A percentile compares a stretch with the other conserved stretches of the same genome.
phyloP scores from a whole-genome alignment of 2,329 filamentous ascomycete genomes.

The Xylariaceae sp. region DNA sequence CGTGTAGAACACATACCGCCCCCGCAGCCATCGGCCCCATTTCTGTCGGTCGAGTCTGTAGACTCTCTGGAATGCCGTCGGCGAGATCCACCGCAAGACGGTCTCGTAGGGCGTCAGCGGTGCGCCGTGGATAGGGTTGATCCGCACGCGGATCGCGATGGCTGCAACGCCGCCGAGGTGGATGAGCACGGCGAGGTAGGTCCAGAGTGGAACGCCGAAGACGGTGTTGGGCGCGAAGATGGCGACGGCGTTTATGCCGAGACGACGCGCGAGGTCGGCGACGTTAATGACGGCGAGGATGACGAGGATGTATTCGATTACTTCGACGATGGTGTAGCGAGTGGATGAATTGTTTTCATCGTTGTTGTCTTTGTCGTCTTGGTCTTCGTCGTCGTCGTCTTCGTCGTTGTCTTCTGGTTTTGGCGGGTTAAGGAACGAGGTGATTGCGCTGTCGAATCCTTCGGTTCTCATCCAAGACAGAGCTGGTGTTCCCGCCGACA shows the following conservation, averaged over 20 bases:
- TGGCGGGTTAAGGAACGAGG: neutral
- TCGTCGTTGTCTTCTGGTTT: neutral
- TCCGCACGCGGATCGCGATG: neutral
- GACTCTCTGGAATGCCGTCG: neutral
- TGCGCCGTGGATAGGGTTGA: too few relatives aligned
- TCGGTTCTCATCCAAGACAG: neutral
- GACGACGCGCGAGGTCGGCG: constrained; percentile 23
- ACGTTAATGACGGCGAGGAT: constrained; percentile 26
- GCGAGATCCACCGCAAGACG: neutral
- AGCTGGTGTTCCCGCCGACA: neutral
- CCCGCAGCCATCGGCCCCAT: neutral
- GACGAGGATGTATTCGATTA: constrained; percentile 23
- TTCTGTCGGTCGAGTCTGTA: neutral
- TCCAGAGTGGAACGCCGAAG: constrained; percentile 27
- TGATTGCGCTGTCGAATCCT: neutral
- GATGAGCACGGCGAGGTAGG: constrained; percentile 23
- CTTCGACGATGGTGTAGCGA: constrained; percentile 2
- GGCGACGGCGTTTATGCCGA: constrained; percentile 26
- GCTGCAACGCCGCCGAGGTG: constrained; percentile 20
- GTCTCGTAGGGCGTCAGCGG: neutral
- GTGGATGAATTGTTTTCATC: neutral
- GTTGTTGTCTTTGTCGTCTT: neutral
- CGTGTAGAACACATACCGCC: neutral
- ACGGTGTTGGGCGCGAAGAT: constrained; percentile 24
- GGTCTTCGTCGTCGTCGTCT: neutral